Conservation (phyloP, 169 alveolate species). For the Plasmodium vinckei region DNA sequence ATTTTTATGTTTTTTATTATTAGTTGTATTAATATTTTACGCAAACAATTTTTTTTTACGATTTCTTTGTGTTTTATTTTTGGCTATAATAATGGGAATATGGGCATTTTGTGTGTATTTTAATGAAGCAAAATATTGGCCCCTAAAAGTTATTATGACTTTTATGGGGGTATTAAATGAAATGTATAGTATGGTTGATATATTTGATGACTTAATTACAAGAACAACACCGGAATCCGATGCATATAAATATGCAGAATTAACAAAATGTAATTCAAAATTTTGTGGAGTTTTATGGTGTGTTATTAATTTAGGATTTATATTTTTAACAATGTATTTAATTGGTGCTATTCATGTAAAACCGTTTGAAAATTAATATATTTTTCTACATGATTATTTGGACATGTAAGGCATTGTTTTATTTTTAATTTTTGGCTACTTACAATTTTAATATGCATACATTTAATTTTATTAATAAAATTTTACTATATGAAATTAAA, state of each 20-base stretch:
- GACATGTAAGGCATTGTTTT: neutral
- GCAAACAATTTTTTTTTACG: conserved; percentile 80
- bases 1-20: conserved; percentile 78
- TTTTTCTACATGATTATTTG: neutral
- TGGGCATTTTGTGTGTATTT: conserved; percentile 74
- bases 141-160: conserved; percentile 78
- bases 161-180: conserved; percentile 81
- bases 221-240: conserved; percentile 82
- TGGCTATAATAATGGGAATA: conserved; percentile 55
- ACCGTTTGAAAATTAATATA: conserved; percentile 10
- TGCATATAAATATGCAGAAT: conserved; percentile 80
- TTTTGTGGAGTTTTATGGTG: conserved; percentile 84
- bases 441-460: neutral
- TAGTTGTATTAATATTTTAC: conserved; percentile 77
- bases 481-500: no score
- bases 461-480: neutral
- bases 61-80: conserved; percentile 76
- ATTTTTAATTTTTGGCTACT: neutral
- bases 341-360: conserved; percentile 79
- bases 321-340: conserved; percentile 75
- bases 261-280: conserved; percentile 80
- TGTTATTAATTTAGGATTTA: conserved; percentile 64
- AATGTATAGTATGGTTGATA: conserved; percentile 81
- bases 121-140: conserved; percentile 80
- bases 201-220: conserved; percentile 80